These are phyloP conservation scores for Clitopilus hobsonii DNA, from an alignment of 768 basidiomycete genomes.

Conservation along the genomic window DNA sequence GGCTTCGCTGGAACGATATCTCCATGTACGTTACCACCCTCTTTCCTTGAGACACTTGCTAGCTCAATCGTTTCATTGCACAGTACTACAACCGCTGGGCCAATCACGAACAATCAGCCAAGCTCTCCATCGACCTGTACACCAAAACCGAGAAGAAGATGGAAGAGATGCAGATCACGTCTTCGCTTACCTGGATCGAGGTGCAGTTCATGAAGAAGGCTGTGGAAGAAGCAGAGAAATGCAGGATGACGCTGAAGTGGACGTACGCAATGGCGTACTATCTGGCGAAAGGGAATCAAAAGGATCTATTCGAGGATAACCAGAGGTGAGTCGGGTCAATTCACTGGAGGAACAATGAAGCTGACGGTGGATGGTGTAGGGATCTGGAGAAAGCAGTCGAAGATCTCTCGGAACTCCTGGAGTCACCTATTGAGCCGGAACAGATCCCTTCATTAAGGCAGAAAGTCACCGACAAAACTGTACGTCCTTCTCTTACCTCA, in stretches of 20 bases:
- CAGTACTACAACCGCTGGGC: conserved; percentile 99
- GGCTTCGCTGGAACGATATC: conserved; percentile 89
- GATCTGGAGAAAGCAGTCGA: conserved; percentile 95
- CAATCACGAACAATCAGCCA: conserved; percentile 99
- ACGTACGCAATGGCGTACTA: conserved; percentile 99
- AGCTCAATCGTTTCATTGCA: not conserved
- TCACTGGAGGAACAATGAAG: no score
- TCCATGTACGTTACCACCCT: conserved; percentile 64
- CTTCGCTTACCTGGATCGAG: conserved; percentile 95
- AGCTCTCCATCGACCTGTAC: conserved; percentile 89
- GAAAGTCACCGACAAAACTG: conserved; percentile 95
- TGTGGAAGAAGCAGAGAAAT: conserved; percentile 85
- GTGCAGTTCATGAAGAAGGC: conserved; percentile 99
- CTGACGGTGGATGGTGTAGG: conserved; percentile 28
- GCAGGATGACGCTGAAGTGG: conserved; percentile 97
- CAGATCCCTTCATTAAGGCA: conserved; percentile 77
- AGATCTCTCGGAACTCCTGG: conserved; percentile 87
- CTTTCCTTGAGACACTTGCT: not conserved
- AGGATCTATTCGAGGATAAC: conserved; percentile 96
- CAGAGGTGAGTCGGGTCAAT: conserved; percentile 85
- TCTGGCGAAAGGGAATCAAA: conserved; percentile 83
- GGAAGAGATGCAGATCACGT: conserved; percentile 98
- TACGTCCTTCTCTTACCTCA: conserved; percentile 25
- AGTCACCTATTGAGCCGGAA: conserved; percentile 86
- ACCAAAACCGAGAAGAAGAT: conserved; percentile 99